Conservation (phyloP, 2,329 filamentous ascomycete species). For the Diaporthe helianthi region DNA sequence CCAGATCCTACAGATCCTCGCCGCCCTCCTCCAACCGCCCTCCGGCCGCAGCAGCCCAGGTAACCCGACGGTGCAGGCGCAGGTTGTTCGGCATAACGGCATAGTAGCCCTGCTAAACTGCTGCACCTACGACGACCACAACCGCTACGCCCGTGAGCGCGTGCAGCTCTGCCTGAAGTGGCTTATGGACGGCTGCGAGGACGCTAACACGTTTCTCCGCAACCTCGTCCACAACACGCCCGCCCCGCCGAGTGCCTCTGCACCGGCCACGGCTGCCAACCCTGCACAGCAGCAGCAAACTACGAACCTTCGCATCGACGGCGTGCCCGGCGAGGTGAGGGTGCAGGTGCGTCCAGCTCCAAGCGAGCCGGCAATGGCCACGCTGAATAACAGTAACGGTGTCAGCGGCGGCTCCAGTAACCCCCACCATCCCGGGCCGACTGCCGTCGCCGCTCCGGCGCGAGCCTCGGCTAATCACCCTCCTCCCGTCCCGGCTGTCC, state of each 20-base stretch:
- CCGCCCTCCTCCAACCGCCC: slow-evolving; percentile 86
- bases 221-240: slow-evolving; percentile 61
- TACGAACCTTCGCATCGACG: slow-evolving; percentile 60
- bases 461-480: neutral
- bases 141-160: slow-evolving; percentile 92
- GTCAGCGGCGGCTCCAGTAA: slow-evolving; percentile 8
- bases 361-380: slow-evolving; percentile 31
- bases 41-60: slow-evolving; percentile 65
- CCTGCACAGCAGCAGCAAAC: slow-evolving; percentile 36
- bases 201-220: slow-evolving; percentile 74
- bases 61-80: slow-evolving; percentile 80
- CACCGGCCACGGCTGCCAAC: neutral
- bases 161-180: slow-evolving; percentile 89
- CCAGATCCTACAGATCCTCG: slow-evolving; percentile 88
- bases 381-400: slow-evolving; percentile 24
- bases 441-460: slow-evolving; percentile 1
- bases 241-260: slow-evolving; percentile 42
- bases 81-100: slow-evolving; percentile 84
- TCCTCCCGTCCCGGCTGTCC: slow-evolving; percentile 14
- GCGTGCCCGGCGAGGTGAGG: slow-evolving; percentile 62
- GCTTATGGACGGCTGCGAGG: slow-evolving; percentile 76
- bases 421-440: neutral
- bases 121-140: slow-evolving; percentile 90
- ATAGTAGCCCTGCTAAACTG: slow-evolving; percentile 89
- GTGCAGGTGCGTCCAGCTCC: slow-evolving; percentile 54